Conservation (phyloP, 2,329 filamentous ascomycete genomes). For the Stachybotrys chartarum region DNA sequence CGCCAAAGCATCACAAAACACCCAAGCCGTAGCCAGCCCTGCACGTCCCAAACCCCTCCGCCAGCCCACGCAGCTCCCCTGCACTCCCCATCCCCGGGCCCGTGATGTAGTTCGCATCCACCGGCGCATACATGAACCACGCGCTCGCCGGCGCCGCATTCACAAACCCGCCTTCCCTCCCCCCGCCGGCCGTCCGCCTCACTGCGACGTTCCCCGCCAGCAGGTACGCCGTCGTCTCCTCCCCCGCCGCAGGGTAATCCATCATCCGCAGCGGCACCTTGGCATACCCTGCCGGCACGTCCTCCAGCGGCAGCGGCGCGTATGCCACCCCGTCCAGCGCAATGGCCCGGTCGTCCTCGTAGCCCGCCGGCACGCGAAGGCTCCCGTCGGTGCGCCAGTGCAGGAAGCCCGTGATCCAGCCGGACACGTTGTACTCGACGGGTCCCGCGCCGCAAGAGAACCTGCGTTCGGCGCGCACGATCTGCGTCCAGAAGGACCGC, state of each 20-base stretch:
- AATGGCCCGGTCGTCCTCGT: conserved; percentile 3
- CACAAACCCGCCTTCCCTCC: conserved; percentile 12
- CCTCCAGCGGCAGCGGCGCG: conserved; percentile 13
- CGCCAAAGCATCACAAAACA: no score
- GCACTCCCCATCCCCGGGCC: no score
- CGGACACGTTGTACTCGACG: conserved; percentile 29
- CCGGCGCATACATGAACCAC: conserved; percentile 33
- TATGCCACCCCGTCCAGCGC: conserved; percentile 23
- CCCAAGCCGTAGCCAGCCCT: no score
- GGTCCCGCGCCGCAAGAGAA: conserved; percentile 19
- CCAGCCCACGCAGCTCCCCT: no score
- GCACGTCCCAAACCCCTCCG: no score
- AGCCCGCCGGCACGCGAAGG: conserved; percentile 8
- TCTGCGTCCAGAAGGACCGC: conserved; percentile 34
- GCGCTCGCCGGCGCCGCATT: conserved; percentile 26
- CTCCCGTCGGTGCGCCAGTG: conserved; percentile 33
- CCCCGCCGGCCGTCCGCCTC: conserved; percentile 12
- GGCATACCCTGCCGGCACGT: conserved; percentile 30
- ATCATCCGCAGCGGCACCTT: conserved; percentile 30
- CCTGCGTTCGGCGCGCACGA: conserved; percentile 26
- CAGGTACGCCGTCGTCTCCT: conserved; percentile 23
- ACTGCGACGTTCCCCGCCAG: conserved; percentile 31
- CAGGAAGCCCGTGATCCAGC: conserved; percentile 42
- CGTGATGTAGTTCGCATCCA: conserved; percentile 18
- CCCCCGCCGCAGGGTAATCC: conserved; percentile 17